phyloP scores from a whole-genome alignment of 139 green algal species.

The Volvox reticuliferus region DNA sequence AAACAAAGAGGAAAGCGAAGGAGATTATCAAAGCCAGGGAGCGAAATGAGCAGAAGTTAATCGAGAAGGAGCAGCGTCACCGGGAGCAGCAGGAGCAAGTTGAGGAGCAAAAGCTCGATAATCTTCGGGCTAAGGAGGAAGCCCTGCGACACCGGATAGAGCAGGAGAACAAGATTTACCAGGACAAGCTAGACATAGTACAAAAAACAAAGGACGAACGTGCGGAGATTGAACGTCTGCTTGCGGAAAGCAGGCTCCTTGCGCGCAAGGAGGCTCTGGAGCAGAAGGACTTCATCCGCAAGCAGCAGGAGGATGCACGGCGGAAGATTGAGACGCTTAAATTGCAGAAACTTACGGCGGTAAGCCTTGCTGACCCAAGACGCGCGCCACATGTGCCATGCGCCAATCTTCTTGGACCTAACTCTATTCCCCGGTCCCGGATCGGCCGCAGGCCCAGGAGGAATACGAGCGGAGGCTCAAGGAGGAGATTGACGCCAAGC shows the following conservation, averaged over 20 bases:
- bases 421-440: not conserved
- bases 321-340: constrained; percentile 67
- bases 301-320: constrained; percentile 63
- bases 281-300: constrained; percentile 72
- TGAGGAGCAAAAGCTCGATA: constrained; percentile 65
- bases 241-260: constrained; percentile 67
- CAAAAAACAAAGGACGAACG: constrained; percentile 74
- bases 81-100: constrained; percentile 62
- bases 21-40: constrained; percentile 69
- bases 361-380: constrained; percentile 27
- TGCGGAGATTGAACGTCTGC: constrained; percentile 65
- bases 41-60: constrained; percentile 64
- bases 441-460: constrained; percentile 66
- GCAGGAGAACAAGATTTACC: constrained; percentile 63
- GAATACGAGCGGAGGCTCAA: constrained; percentile 79
- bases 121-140: constrained; percentile 68
- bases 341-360: constrained; percentile 61
- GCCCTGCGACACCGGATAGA: constrained; percentile 62
- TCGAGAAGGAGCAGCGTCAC: constrained; percentile 68
- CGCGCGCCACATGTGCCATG: constrained; percentile 26
- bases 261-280: constrained; percentile 73
- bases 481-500: constrained; percentile 75
- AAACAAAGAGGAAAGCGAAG: constrained; percentile 74
- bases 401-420: not conserved
- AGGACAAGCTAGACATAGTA: constrained; percentile 55